Conservation (phyloP, 441 rosid species). For the Aquilaria agallochum region DNA sequence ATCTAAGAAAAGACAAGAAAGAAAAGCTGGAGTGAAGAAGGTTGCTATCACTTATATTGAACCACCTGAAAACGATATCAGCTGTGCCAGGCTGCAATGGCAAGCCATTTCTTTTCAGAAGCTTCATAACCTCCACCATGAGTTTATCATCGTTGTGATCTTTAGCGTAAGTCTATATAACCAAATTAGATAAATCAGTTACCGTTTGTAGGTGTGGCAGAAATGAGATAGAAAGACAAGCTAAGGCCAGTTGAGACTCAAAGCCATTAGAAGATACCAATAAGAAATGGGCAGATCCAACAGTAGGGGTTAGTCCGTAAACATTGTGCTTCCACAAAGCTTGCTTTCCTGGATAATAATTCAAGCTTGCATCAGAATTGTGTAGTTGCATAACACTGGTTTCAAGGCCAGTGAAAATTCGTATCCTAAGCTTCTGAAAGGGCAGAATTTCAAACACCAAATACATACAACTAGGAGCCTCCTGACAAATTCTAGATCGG, state of each 20-base stretch:
- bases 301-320: conserved; percentile 70
- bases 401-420: not conserved
- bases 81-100: conserved; percentile 79
- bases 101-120: conserved; percentile 47
- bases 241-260: not conserved
- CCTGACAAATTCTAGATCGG: not conserved
- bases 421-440: not conserved
- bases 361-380: conserved; percentile 7
- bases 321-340: conserved; percentile 75
- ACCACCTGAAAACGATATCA: conserved; percentile 72
- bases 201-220: not conserved
- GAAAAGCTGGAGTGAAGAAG: not conserved
- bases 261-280: conserved; percentile 40
- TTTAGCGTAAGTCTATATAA: conserved; percentile 60
- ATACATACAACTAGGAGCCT: conserved; percentile 3
- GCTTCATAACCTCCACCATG: conserved; percentile 65
- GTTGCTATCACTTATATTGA: too few species aligned
- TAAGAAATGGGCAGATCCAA: conserved; percentile 76
- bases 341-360: conserved; percentile 50
- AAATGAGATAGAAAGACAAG: conserved; percentile 10
- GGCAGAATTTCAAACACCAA: conserved; percentile 7
- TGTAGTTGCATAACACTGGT: not conserved
- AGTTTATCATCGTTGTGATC: conserved; percentile 46
- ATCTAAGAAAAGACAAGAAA: not conserved
- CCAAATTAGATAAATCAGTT: conserved; percentile 18